phyloP scores from a whole-genome alignment of 2,329 filamentous ascomycete species.

The Pseudogymnoascus sp. region DNA sequence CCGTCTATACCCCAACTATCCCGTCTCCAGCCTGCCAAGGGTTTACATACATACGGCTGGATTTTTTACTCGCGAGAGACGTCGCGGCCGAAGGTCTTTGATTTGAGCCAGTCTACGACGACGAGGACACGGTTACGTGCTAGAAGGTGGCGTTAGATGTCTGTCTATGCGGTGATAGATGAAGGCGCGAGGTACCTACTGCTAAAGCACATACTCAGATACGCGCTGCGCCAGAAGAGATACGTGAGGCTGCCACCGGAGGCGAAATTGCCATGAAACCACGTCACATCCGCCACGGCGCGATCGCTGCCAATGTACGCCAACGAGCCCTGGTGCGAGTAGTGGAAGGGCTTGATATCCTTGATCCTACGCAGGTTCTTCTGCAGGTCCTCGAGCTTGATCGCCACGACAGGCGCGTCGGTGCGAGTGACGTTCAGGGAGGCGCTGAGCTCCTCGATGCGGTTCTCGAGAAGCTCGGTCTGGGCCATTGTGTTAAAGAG shows the following conservation, averaged over 20 bases:
- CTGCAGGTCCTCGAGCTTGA: conserved; percentile 77
- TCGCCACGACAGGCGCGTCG: conserved; percentile 57
- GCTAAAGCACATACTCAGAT: conserved; percentile 99
- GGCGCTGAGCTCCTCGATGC: conserved; percentile 61
- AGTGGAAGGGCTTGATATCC: conserved; percentile 95
- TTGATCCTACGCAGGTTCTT: conserved; percentile 81
- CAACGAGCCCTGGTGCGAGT: conserved; percentile 92
- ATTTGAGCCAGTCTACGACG: conserved; percentile 91
- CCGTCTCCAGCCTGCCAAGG: too few species aligned
- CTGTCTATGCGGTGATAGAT: not conserved
- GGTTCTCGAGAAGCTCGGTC: conserved; percentile 70
- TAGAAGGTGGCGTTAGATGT: conserved; percentile 33
- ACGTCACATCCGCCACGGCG: conserved; percentile 93
- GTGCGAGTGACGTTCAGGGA: conserved; percentile 51
- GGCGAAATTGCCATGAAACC: conserved; percentile 94
- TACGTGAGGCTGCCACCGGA: conserved; percentile 90
- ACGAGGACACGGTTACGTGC: conserved; percentile 92
- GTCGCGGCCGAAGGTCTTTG: conserved; percentile 91
- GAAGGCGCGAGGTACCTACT: conserved; percentile 56
- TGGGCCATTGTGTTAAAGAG: conserved; percentile 99
- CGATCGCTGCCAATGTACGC: conserved; percentile 98
- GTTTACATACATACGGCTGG: too few species aligned
- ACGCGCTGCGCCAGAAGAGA: conserved; percentile 96
- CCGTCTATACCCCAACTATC: too few species aligned
- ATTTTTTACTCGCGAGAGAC: conserved; percentile 68